Conservation (phyloP, 2,329 filamentous ascomycete species). For the Coniella vitis region DNA sequence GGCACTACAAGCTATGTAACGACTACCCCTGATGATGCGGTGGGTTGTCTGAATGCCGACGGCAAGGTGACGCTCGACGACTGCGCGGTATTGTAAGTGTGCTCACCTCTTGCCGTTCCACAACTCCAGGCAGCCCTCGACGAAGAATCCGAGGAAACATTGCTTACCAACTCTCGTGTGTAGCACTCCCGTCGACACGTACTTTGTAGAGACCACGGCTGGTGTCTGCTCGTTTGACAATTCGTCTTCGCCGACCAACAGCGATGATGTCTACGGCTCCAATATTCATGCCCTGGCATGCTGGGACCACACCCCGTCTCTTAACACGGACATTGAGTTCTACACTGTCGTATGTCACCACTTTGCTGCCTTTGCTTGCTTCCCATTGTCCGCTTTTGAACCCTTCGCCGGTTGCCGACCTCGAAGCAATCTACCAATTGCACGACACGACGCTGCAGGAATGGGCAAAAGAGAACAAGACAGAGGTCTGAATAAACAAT, state of each 20-base stretch:
- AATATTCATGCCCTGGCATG: slow-evolving; percentile 6
- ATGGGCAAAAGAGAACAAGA: too few species aligned
- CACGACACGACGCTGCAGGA: too few species aligned
- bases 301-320: slow-evolving; percentile 2
- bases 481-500: too few species aligned
- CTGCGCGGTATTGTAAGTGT: slow-evolving; percentile 7
- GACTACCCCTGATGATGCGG: neutral
- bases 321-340: neutral
- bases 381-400: neutral
- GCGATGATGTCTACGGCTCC: slow-evolving; percentile 5
- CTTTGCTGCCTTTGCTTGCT: neutral
- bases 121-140: too few species aligned
- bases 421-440: too few species aligned
- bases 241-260: slow-evolving; percentile 6
- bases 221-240: slow-evolving; percentile 12
- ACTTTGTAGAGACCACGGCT: neutral
- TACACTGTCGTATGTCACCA: slow-evolving; percentile 9
- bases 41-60: slow-evolving; percentile 9
- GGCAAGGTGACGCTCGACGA: slow-evolving; percentile 9
- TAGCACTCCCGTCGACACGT: neutral
- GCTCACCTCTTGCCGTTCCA: too few species aligned
- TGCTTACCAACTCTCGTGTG: too few species aligned
- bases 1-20: slow-evolving; percentile 1
- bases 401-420: too few species aligned
- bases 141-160: too few species aligned